phyloP scores from a whole-genome alignment of 139 green algal genomes.

The Micromonas pusilla region DNA sequence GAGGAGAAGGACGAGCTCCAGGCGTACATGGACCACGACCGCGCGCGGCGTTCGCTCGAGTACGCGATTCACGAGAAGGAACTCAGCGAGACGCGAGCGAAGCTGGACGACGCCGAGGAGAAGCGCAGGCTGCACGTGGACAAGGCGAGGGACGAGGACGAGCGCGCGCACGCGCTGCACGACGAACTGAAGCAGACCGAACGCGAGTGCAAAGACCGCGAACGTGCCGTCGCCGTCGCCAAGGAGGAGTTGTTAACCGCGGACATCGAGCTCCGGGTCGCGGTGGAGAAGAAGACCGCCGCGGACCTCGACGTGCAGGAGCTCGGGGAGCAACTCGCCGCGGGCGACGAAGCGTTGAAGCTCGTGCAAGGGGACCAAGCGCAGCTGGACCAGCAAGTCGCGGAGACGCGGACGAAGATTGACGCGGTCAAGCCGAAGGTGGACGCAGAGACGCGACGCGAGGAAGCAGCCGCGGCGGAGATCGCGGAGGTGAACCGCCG shows the following conservation, averaged over 20 bases:
- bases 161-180: slow-evolving; percentile 24
- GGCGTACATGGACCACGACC: slow-evolving; percentile 78
- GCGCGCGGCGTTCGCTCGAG: slow-evolving; percentile 69
- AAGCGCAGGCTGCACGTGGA: slow-evolving; percentile 24
- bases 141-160: slow-evolving; percentile 19
- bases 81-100: slow-evolving; percentile 43
- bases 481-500: slow-evolving; percentile 27
- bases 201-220: slow-evolving; percentile 45
- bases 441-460: slow-evolving; percentile 6
- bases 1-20: slow-evolving; percentile 72
- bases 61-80: slow-evolving; percentile 87
- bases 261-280: slow-evolving; percentile 39
- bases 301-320: slow-evolving; percentile 69
- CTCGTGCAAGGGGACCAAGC: slow-evolving; percentile 25
- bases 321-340: slow-evolving; percentile 40
- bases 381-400: slow-evolving; percentile 9
- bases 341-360: slow-evolving; percentile 30
- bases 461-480: slow-evolving; percentile 30
- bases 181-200: slow-evolving; percentile 45
- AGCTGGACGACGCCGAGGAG: slow-evolving; percentile 61
- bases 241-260: slow-evolving; percentile 18
- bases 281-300: slow-evolving; percentile 43
- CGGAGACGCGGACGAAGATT: slow-evolving; percentile 24
- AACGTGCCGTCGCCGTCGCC: slow-evolving; percentile 17
- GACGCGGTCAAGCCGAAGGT: slow-evolving; percentile 16